phyloP scores from a whole-genome alignment of 2,329 filamentous ascomycete genomes.

The Stenocarpella maydis region DNA sequence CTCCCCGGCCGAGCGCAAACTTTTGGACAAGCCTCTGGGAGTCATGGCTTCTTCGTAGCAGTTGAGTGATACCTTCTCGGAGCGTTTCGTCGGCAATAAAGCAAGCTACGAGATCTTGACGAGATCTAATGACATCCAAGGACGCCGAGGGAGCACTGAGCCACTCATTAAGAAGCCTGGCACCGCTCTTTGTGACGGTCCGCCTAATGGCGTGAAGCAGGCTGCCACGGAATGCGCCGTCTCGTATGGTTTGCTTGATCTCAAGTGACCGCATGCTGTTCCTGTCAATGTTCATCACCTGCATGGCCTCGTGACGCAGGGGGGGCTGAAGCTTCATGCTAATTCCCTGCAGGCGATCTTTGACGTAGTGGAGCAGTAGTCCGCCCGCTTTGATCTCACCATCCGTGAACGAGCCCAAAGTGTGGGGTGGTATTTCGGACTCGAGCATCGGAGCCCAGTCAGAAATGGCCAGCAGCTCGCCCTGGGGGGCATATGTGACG shows the following conservation, averaged over 20 bases:
- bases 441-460: conserved; percentile 84
- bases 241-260: conserved; percentile 84
- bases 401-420: conserved; percentile 65
- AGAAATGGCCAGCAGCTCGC: conserved; percentile 57
- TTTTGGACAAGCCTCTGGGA: conserved; percentile 91
- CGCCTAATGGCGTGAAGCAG: conserved; percentile 87
- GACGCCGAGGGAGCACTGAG: conserved; percentile 93
- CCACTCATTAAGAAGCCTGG: conserved; percentile 83
- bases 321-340: conserved; percentile 87
- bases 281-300: conserved; percentile 90
- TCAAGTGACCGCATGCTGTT: conserved; percentile 91
- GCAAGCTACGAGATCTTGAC: conserved; percentile 82
- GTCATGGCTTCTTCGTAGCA: conserved; percentile 82
- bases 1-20: conserved; percentile 90
- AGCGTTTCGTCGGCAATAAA: conserved; percentile 74
- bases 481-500: conserved; percentile 73
- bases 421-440: conserved; percentile 66
- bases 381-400: conserved; percentile 81
- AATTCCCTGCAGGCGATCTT: conserved; percentile 77
- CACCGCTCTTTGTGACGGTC: conserved; percentile 91
- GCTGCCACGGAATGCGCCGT: conserved; percentile 81
- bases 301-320: conserved; percentile 73
- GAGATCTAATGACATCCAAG: conserved; percentile 76
- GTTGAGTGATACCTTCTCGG: conserved; percentile 71
- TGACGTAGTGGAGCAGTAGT: conserved; percentile 84